These are phyloP conservation scores for Gilbertella persicaria DNA, from an alignment of 371 early-diverging fungal species.

Conservation along the genomic window DNA sequence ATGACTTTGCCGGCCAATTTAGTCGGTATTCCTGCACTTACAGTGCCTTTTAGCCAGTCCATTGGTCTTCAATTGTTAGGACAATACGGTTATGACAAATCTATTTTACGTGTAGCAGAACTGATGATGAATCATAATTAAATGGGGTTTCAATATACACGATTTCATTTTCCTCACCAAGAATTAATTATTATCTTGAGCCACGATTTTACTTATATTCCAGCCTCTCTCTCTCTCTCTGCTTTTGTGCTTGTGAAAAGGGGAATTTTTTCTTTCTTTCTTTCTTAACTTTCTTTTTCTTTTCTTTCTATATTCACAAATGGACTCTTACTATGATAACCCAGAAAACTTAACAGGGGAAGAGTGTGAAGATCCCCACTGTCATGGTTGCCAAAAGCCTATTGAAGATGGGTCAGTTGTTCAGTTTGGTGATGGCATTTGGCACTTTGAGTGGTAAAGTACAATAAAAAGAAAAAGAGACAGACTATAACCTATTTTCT, in stretches of 20 bases:
- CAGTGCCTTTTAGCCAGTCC: conserved; percentile 67
- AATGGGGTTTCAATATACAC: background rate
- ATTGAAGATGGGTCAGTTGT: conserved; percentile 86
- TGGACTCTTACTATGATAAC: conserved; percentile 35
- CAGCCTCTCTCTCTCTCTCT: no score
- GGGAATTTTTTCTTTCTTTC: background rate
- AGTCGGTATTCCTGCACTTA: conserved; percentile 78
- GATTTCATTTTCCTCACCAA: background rate
- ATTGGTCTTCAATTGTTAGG: conserved; percentile 82
- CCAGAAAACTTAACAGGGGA: conserved; percentile 24
- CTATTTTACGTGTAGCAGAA: conserved; percentile 48
- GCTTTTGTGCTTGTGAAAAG: background rate
- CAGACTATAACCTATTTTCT: conserved; percentile 4
- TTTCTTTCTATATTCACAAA: conserved; percentile 4
- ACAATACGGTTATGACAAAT: conserved; percentile 80
- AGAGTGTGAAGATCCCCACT: conserved; percentile 59
- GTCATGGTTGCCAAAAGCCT: conserved; percentile 72
- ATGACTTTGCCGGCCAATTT: conserved; percentile 89
- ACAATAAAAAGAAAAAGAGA: background rate
- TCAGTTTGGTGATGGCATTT: conserved; percentile 83
- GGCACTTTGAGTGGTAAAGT: conserved; percentile 52
- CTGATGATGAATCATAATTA: conserved; percentile 2
- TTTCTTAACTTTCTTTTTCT: conserved; percentile 2
- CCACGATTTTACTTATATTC: no score
- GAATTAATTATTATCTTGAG: conserved; percentile 2